phyloP scores from a whole-genome alignment of 345 rosid species.

The Barbarea vulgaris region DNA sequence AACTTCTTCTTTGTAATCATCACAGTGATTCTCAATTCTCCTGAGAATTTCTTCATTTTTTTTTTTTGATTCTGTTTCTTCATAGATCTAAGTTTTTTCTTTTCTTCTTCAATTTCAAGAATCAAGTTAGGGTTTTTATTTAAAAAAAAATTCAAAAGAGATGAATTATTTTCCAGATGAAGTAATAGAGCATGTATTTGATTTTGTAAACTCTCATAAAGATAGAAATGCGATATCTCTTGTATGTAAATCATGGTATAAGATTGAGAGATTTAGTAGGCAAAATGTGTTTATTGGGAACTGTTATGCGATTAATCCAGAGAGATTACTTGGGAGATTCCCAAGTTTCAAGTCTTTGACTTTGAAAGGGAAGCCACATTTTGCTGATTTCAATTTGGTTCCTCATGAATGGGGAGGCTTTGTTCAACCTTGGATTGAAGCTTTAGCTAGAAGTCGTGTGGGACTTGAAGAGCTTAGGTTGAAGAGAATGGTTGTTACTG shows the following conservation, averaged over 20 bases:
- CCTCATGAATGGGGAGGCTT: conserved; percentile 92
- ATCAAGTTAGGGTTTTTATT: neutral
- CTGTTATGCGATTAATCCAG: conserved; percentile 82
- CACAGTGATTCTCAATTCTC: neutral
- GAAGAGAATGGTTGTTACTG: conserved; percentile 94
- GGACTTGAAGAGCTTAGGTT: conserved; percentile 88
- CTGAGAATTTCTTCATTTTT: conserved; percentile 2
- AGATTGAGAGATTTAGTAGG: conserved; percentile 76
- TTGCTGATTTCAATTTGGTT: conserved; percentile 90
- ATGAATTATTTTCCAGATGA: conserved; percentile 98
- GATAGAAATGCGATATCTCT: conserved; percentile 83
- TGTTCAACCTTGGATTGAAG: conserved; percentile 81
- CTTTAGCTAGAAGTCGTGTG: conserved; percentile 55
- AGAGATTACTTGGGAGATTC: conserved; percentile 69
- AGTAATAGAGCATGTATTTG: conserved; percentile 84
- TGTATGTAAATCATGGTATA: conserved; percentile 88
- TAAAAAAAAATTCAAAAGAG: neutral
- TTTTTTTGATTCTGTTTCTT: neutral
- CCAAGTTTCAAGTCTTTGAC: conserved; percentile 70
- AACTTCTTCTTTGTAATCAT: conserved; percentile 29
- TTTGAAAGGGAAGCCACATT: conserved; percentile 97
- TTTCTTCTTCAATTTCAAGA: neutral
- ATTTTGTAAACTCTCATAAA: conserved; percentile 62
- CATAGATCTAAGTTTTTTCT: neutral
- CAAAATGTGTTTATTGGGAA: conserved; percentile 75